phyloP scores from a whole-genome alignment of 805 yeast species.

The Candida vaughaniae region DNA sequence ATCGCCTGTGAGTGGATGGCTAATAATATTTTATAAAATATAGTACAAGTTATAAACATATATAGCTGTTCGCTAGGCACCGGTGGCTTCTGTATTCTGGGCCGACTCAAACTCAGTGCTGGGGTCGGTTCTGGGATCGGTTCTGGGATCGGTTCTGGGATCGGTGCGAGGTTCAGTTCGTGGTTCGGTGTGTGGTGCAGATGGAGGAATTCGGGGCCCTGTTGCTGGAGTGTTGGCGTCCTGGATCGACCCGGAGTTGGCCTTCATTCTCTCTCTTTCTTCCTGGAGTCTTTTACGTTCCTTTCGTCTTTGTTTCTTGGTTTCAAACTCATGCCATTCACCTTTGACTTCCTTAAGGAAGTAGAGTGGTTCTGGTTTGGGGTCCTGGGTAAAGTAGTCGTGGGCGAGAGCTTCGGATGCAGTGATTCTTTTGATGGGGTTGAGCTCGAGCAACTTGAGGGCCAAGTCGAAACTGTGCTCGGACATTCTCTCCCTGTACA shows the following conservation, averaged over 20 bases:
- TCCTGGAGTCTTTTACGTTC: slow-evolving; percentile 42
- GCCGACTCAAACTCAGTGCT: too few species aligned
- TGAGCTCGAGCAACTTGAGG: slow-evolving; percentile 54
- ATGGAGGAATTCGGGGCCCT: slow-evolving; percentile 7
- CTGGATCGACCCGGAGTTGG: neutral
- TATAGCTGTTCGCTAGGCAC: too few species aligned
- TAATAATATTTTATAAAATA: too few species aligned
- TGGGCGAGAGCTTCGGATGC: slow-evolving; percentile 68
- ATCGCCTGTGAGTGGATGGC: too few species aligned
- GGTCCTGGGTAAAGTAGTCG: slow-evolving; percentile 69
- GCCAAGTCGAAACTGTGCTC: slow-evolving; percentile 66
- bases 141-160: too few species aligned
- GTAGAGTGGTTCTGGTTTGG: slow-evolving; percentile 57
- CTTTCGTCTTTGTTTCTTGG: slow-evolving; percentile 69
- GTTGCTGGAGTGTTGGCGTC: slow-evolving; percentile 5
- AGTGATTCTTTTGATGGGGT: slow-evolving; percentile 66
- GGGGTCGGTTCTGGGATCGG: neutral
- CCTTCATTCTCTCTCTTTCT: slow-evolving; percentile 17
- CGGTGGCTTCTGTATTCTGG: too few species aligned
- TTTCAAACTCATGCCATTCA: slow-evolving; percentile 98
- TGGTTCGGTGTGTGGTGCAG: slow-evolving; percentile 13
- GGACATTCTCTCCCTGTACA: slow-evolving; percentile 44
- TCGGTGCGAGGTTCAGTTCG: slow-evolving; percentile 2
- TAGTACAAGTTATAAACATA: too few species aligned
- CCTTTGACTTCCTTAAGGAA: slow-evolving; percentile 60